phyloP scores from a whole-genome alignment of 768 basidiomycete species.

The Suillus sp. region DNA sequence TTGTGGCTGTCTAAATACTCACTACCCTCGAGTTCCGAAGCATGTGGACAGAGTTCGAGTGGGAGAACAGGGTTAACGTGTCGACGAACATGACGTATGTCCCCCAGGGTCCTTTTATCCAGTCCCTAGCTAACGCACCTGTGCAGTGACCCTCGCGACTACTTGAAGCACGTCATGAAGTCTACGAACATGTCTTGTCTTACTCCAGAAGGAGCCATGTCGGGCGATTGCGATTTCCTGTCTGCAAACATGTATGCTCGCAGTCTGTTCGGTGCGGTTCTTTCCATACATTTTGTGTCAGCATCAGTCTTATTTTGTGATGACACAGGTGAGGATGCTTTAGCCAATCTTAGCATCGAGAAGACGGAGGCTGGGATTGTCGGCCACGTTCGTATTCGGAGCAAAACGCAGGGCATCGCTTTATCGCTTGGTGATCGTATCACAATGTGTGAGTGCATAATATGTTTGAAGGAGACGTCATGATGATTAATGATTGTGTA shows the following conservation, averaged over 20 bases:
- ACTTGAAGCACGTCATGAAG: constrained; percentile 77
- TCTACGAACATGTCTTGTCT: constrained; percentile 94
- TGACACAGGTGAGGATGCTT: constrained; percentile 80
- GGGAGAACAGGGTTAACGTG: constrained; percentile 72
- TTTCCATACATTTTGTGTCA: neutral
- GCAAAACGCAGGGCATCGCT: constrained; percentile 95
- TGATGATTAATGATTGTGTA: neutral
- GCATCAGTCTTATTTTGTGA: neutral
- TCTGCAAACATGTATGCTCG: constrained; percentile 93
- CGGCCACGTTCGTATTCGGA: constrained; percentile 73
- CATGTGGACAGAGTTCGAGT: constrained; percentile 77
- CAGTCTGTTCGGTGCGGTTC: constrained; percentile 75
- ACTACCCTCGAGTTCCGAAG: constrained; percentile 67
- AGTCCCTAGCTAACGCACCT: neutral
- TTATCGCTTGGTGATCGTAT: constrained; percentile 13
- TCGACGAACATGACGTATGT: constrained; percentile 75
- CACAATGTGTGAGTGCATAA: neutral
- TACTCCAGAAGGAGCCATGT: constrained; percentile 79
- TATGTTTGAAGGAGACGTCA: neutral
- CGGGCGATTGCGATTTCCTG: constrained; percentile 92
- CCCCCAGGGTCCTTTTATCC: neutral
- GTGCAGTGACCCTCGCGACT: constrained; percentile 74
- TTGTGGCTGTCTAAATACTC: neutral
- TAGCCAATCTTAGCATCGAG: constrained; percentile 90
- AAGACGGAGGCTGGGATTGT: constrained; percentile 71